Conservation (phyloP, 768 basidiomycete genomes). For the Pholiota molesta region DNA sequence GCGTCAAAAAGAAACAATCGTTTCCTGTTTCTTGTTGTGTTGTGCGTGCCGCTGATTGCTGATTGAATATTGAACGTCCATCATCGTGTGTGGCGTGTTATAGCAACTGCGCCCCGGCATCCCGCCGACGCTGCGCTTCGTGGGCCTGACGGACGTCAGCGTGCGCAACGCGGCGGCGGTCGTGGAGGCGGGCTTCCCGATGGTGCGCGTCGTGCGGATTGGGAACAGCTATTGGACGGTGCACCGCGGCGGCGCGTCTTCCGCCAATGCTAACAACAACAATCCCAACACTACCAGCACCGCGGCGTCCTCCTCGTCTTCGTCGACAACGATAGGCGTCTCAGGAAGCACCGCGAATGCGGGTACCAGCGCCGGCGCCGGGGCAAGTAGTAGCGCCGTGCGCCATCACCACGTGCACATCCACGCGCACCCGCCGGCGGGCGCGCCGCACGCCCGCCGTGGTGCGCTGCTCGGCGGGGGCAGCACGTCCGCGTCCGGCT, state of each 20-base stretch:
- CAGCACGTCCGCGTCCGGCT: too few relatives aligned
- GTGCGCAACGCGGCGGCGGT: constrained; percentile 43
- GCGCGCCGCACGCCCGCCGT: not conserved
- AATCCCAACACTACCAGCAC: constrained; percentile 9
- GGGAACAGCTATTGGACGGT: constrained; percentile 62
- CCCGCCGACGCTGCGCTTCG: constrained; percentile 54
- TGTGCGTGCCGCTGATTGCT: too few relatives aligned
- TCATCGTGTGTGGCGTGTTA: too few relatives aligned
- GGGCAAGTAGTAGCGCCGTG: not conserved
- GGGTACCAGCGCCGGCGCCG: not conserved
- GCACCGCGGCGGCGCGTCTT: constrained; percentile 7
- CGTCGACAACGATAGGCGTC: not conserved
- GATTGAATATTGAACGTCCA: too few relatives aligned
- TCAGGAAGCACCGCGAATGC: too few relatives aligned
- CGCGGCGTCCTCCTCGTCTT: not conserved
- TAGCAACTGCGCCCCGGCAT: constrained; percentile 67
- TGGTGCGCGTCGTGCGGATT: constrained; percentile 57
- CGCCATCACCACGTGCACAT: not conserved
- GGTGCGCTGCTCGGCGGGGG: not conserved
- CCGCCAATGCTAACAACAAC: constrained; percentile 9
- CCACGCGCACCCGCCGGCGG: not conserved
- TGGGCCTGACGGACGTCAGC: constrained; percentile 55
- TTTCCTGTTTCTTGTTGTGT: too few relatives aligned
- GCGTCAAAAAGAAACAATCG: too few relatives aligned
- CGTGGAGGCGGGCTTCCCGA: constrained; percentile 64